Percentiles rank a stretch among this genome's conserved stretches.
Evolutionary conservation across 768 basidiomycete genomes (phyloP).

Genomic region (Pulveroboletus frians): DNA sequence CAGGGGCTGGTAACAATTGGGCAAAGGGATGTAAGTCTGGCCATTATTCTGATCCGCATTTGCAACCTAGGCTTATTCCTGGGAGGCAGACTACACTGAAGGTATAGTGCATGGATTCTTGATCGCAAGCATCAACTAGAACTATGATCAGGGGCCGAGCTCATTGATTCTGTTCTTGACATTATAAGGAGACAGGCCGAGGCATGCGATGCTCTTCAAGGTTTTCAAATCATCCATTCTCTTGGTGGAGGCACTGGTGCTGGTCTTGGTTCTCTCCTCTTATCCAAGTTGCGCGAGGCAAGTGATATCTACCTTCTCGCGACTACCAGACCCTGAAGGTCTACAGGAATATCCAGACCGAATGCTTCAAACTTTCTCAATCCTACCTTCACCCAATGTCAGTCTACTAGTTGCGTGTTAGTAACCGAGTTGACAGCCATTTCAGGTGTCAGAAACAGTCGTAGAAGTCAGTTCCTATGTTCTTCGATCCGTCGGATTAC

Average conservation of each 20-base stretch:
- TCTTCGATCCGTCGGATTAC: neutral
- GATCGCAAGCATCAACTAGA: neutral
- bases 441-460: constrained; percentile 43
- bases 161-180: constrained; percentile 82
- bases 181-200: constrained; percentile 78
- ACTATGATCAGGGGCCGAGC: constrained; percentile 66
- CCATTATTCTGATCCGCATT: constrained; percentile 11
- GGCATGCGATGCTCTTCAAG: constrained; percentile 80
- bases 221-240: constrained; percentile 85
- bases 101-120: constrained; percentile 38
- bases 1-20: constrained; percentile 88
- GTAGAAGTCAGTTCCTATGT: constrained; percentile 40
- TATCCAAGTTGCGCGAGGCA: constrained; percentile 80
- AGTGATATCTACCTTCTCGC: constrained; percentile 14
- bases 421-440: constrained; percentile 8
- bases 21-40: constrained; percentile 79
- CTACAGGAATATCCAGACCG: constrained; percentile 52
- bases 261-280: constrained; percentile 73
- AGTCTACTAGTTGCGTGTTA: constrained; percentile 7
- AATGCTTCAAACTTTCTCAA: constrained; percentile 49
- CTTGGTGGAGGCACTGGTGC: constrained; percentile 91
- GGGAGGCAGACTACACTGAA: constrained; percentile 73
- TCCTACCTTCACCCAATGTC: constrained; percentile 55
- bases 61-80: constrained; percentile 16
- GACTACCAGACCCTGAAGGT: constrained; percentile 1